Evolutionary conservation across 345 rosid genomes (phyloP).

Genomic region (Kandelia obovata): DNA sequence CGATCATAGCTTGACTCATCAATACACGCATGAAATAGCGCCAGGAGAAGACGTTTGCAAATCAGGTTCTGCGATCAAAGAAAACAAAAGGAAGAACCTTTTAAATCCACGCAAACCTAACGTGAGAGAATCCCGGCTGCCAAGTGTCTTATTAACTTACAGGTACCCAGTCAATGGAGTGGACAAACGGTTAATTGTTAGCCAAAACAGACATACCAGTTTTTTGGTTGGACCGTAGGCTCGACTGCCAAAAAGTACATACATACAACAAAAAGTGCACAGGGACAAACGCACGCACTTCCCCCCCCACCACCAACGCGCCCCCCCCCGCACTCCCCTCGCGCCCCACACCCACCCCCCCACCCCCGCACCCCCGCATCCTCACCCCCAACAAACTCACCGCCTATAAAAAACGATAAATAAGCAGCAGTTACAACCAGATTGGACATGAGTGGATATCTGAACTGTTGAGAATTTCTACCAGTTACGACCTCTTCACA

Average conservation of each 20-base stretch:
- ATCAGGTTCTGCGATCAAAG: background rate
- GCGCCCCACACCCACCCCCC: too few species aligned
- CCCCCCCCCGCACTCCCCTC: too few species aligned
- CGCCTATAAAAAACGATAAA: conserved; percentile 11
- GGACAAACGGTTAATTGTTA: background rate
- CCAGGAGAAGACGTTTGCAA: background rate
- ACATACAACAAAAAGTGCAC: conserved; percentile 7
- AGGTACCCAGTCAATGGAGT: background rate
- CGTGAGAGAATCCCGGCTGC: background rate
- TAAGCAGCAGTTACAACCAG: background rate
- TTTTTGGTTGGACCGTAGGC: too few species aligned
- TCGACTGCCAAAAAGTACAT: too few species aligned
- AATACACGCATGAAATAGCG: background rate
- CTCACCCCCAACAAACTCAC: too few species aligned
- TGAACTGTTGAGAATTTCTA: background rate
- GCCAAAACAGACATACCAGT: too few species aligned
- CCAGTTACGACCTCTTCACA: conserved; percentile 6
- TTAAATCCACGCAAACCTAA: background rate
- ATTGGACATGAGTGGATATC: background rate
- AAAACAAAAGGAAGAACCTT: too few species aligned
- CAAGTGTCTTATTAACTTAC: background rate
- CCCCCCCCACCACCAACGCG: too few species aligned
- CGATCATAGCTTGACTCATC: background rate
- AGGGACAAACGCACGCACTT: conserved; percentile 6
- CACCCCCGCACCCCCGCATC: too few species aligned